These are phyloP conservation scores for Vitis rupestris DNA, from an alignment of 164 flowering plant genomes.

Conservation along the genomic window DNA sequence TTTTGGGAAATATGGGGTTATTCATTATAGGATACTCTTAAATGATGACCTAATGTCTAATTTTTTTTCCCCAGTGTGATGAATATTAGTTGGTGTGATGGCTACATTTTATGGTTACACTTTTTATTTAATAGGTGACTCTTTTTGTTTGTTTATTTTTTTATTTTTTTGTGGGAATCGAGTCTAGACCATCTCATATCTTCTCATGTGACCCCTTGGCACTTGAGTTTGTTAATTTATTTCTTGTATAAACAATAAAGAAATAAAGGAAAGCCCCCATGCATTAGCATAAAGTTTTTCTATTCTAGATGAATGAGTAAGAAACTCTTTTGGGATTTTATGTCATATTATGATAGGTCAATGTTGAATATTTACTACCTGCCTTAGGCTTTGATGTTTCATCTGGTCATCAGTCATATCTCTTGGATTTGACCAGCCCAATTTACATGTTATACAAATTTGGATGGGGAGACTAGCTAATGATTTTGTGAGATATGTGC, in stretches of 20 bases:
- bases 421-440: background rate
- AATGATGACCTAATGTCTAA: too few relatives aligned
- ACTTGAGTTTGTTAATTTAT: background rate
- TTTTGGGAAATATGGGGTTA: too few relatives aligned
- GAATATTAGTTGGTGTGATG: too few relatives aligned
- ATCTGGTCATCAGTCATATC: background rate
- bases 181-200: too few relatives aligned
- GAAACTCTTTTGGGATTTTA: background rate
- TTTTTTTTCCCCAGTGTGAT: too few relatives aligned
- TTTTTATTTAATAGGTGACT: too few relatives aligned
- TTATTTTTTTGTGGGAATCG: too few relatives aligned
- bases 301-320: background rate
- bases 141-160: too few relatives aligned
- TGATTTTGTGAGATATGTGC: background rate
- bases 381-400: background rate
- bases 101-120: too few relatives aligned
- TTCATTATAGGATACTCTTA: too few relatives aligned
- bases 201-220: too few relatives aligned
- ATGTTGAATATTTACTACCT: background rate
- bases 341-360: background rate
- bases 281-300: background rate
- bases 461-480: background rate
- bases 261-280: too few relatives aligned
- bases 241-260: background rate
- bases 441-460: background rate